A percentile compares a stretch with the other conserved stretches of the same genome.
These are phyloP conservation scores for Cryphonectria parasitica DNA, from an alignment of 2,329 filamentous ascomycete species.

Conservation along the genomic window DNA sequence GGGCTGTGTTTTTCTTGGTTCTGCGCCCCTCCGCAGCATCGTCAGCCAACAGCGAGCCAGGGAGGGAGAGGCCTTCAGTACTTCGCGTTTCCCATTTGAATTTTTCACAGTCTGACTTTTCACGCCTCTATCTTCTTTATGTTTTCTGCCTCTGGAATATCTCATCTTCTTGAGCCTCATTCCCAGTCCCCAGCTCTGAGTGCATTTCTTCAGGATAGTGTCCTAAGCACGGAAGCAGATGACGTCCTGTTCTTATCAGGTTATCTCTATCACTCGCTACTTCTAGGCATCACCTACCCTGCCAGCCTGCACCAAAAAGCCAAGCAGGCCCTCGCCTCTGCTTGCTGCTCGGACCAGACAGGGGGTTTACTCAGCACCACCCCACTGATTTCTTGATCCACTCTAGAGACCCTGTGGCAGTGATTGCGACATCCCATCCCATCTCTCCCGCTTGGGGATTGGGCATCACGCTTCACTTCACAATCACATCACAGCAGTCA, in stretches of 20 bases:
- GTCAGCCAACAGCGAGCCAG: background rate
- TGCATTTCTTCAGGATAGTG: no score
- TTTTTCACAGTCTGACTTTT: no score
- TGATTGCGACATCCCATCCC: background rate
- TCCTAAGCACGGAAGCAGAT: background rate
- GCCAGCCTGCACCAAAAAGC: no score
- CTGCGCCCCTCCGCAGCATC: background rate
- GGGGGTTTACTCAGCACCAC: background rate
- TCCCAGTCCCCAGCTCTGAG: background rate
- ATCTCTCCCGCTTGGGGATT: background rate
- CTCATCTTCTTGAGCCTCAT: background rate
- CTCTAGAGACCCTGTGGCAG: background rate
- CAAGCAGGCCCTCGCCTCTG: background rate
- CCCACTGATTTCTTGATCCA: conserved; percentile 5
- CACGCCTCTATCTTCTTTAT: background rate
- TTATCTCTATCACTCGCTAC: background rate
- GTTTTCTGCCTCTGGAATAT: background rate
- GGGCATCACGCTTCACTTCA: background rate
- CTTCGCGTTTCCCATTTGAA: background rate
- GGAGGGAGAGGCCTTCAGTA: background rate
- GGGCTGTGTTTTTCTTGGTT: conserved; percentile 17
- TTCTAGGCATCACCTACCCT: background rate
- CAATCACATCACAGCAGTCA: background rate
- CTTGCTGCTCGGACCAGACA: background rate
- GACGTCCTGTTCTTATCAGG: background rate